Evolutionary conservation across 2,329 filamentous ascomycete species (phyloP).

Genomic region (Colletotrichum musae): DNA sequence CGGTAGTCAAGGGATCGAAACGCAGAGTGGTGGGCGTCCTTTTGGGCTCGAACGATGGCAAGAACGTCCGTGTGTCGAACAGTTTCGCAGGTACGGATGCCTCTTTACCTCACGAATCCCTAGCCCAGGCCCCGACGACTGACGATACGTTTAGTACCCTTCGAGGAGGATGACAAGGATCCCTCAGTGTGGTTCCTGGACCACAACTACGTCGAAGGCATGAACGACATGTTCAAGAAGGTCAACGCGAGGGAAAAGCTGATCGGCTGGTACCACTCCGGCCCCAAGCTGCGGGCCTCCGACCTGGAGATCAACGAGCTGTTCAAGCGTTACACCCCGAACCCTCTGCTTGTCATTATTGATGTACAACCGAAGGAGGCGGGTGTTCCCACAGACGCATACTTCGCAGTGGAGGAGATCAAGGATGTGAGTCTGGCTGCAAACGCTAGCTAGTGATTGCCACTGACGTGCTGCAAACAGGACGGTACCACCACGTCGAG

Average conservation of each 20-base stretch:
- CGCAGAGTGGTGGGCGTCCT: constrained; percentile 95
- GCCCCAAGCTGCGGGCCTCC: constrained; percentile 94
- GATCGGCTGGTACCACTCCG: constrained; percentile 99
- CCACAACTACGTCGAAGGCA: constrained; percentile 99
- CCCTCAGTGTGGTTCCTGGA: constrained; percentile 99
- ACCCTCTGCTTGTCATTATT: constrained; percentile 96
- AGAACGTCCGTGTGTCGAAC: constrained; percentile 97
- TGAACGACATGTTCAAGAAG: constrained; percentile 99
- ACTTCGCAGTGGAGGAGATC: constrained; percentile 99
- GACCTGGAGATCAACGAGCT: constrained; percentile 99
- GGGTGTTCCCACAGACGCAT: constrained; percentile 97
- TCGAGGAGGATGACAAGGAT: constrained; percentile 99
- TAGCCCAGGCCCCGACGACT: constrained; percentile 34
- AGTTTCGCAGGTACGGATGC: constrained; percentile 87
- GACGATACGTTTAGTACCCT: constrained; percentile 77
- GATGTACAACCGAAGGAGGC: constrained; percentile 99
- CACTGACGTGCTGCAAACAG: constrained; percentile 60
- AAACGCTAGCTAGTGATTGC: not conserved
- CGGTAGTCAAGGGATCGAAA: constrained; percentile 86
- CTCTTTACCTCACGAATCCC: constrained; percentile 2
- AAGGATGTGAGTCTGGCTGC: constrained; percentile 82
- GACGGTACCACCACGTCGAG: constrained; percentile 97
- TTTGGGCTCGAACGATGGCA: constrained; percentile 95
- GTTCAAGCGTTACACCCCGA: constrained; percentile 98
- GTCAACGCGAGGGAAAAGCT: constrained; percentile 99